Percentiles rank a stretch among this genome's conserved stretches.
Conservation (phyloP, 2,329 filamentous ascomycete genomes). For the Microcyclosporella mali region DNA sequence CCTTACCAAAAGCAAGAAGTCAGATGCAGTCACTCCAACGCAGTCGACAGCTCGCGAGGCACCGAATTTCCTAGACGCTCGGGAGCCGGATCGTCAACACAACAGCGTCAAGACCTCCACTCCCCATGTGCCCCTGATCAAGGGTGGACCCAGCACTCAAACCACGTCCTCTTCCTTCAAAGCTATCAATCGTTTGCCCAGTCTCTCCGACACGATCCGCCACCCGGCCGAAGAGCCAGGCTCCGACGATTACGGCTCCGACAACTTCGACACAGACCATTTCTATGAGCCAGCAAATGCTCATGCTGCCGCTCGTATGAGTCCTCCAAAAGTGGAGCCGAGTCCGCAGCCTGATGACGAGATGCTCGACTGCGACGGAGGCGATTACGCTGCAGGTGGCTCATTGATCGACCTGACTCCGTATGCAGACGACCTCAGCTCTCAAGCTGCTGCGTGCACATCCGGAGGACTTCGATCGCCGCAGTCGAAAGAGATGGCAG, state of each 20-base stretch:
- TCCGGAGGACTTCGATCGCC: neutral
- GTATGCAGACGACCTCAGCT: constrained; percentile 1
- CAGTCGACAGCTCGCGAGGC: constrained; percentile 3
- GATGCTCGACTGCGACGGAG: constrained; percentile 16
- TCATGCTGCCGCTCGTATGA: constrained; percentile 5
- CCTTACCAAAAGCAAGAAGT: constrained; percentile 18
- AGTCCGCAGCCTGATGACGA: constrained; percentile 9
- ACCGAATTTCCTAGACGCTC: constrained; percentile 11
- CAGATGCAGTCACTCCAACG: neutral
- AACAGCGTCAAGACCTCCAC: constrained; percentile 21
- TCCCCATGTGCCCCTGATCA: constrained; percentile 15
- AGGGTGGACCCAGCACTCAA: neutral
- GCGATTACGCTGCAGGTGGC: neutral
- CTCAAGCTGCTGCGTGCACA: neutral
- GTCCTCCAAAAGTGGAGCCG: neutral
- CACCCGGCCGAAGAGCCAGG: constrained; percentile 2
- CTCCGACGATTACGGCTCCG: constrained; percentile 19
- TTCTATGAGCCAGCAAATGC: constrained; percentile 3
- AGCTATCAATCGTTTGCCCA: neutral
- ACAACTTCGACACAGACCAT: constrained; percentile 11
- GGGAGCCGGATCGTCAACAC: constrained; percentile 20
- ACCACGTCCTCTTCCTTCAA: neutral
- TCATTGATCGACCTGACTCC: neutral
- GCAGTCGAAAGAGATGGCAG: neutral
- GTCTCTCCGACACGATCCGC: neutral